These are phyloP conservation scores for Malbranchea zuffiana DNA, from an alignment of 2,329 filamentous ascomycete species.

Conservation along the genomic window DNA sequence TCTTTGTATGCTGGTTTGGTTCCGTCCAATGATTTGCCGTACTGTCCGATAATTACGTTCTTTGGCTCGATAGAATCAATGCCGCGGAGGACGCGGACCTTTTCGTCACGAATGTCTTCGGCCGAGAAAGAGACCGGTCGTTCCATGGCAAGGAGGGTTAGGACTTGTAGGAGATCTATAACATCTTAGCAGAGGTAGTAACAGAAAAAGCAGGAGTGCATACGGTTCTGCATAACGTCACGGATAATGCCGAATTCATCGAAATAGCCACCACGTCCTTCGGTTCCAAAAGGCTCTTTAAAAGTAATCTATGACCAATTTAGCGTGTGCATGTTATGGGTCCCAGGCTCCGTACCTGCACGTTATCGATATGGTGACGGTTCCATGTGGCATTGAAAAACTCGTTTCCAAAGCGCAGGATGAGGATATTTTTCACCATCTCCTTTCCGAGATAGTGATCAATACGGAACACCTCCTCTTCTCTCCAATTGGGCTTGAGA, in stretches of 20 bases:
- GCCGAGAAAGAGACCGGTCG: conserved; percentile 95
- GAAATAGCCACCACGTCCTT: conserved; percentile 96
- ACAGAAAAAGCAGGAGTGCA: conserved; percentile 19
- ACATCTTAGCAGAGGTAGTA: background rate
- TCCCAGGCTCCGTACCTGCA: conserved; percentile 48
- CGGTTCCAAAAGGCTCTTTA: conserved; percentile 98
- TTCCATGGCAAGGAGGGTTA: conserved; percentile 96
- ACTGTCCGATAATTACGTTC: conserved; percentile 99
- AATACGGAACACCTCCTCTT: conserved; percentile 97
- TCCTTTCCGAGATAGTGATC: conserved; percentile 99
- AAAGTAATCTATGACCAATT: conserved; percentile 61
- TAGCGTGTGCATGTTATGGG: conserved; percentile 6
- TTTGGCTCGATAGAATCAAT: conserved; percentile 96
- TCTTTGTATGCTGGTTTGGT: conserved; percentile 97
- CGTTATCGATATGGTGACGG: conserved; percentile 96
- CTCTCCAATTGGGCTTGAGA: conserved; percentile 93
- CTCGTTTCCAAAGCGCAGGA: conserved; percentile 94
- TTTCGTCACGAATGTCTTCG: conserved; percentile 97
- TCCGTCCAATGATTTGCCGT: conserved; percentile 89
- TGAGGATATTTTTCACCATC: conserved; percentile 99
- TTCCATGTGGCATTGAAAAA: conserved; percentile 99
- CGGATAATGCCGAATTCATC: conserved; percentile 99
- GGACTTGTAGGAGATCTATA: conserved; percentile 77
- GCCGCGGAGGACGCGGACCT: conserved; percentile 82
- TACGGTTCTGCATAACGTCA: conserved; percentile 98